Evolutionary conservation across 2,329 filamentous ascomycete species (phyloP).

Genomic region (Plectosphaerella plurivora): DNA sequence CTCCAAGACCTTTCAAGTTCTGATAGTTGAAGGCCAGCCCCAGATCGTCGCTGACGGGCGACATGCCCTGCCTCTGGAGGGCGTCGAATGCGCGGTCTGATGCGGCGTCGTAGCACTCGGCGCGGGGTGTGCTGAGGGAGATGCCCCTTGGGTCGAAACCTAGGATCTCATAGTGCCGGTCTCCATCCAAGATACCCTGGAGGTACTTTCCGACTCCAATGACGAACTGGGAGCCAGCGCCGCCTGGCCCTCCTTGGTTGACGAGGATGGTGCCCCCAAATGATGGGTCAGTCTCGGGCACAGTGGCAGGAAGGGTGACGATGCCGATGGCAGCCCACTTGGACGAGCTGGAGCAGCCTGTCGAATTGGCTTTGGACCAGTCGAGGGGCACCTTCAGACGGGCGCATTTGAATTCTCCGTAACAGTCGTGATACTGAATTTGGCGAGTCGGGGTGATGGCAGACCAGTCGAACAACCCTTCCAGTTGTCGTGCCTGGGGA

Average conservation of each 20-base stretch:
- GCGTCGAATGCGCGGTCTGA: conserved; percentile 20
- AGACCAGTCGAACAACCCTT: conserved; percentile 27
- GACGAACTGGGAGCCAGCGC: conserved; percentile 28
- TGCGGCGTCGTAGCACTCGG: conserved; percentile 31
- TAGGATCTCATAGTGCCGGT: conserved; percentile 33
- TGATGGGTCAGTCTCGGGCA: conserved; percentile 27
- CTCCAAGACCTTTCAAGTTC: conserved; percentile 16
- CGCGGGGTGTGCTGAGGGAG: conserved; percentile 26
- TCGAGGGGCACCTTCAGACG: conserved; percentile 38
- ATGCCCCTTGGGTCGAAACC: conserved; percentile 41
- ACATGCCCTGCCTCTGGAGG: conserved; percentile 24
- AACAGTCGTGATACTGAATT: conserved; percentile 35
- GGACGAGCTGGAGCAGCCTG: background rate
- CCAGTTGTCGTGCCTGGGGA: background rate
- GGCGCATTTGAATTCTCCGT: conserved; percentile 32
- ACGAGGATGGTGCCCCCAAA: conserved; percentile 37
- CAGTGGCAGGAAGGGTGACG: conserved; percentile 32
- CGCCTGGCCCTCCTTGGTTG: conserved; percentile 42
- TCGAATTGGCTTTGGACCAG: conserved; percentile 25
- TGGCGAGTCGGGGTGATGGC: conserved; percentile 25
- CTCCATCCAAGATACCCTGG: conserved; percentile 11
- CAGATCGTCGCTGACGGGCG: conserved; percentile 15
- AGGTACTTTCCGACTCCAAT: conserved; percentile 18
- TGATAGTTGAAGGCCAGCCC: conserved; percentile 6
- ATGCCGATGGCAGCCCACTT: conserved; percentile 29